These are phyloP conservation scores for Calendula officinalis DNA, from an alignment of 129 eudicot genomes.

Conservation along the genomic window DNA sequence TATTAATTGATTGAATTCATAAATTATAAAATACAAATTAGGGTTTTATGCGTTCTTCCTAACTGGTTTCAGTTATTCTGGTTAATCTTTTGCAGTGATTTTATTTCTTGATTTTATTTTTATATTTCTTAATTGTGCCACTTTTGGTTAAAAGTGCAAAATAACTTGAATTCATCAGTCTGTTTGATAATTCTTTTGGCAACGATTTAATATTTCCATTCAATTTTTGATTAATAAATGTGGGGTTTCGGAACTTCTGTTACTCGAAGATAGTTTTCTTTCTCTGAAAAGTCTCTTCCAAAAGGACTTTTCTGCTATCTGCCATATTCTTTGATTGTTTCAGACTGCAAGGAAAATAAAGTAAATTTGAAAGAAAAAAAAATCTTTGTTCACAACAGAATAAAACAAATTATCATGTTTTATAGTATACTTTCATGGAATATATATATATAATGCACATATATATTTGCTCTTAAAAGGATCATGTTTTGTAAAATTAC, in stretches of 20 bases:
- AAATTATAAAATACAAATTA: not conserved
- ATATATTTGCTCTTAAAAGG: too few relatives aligned
- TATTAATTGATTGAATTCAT: not conserved
- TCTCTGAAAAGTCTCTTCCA: conserved; percentile 30
- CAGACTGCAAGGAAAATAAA: conserved; percentile 24
- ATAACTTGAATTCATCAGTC: conserved; percentile 17
- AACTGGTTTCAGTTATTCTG: not conserved
- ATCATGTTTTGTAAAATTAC: too few relatives aligned
- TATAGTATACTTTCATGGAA: too few relatives aligned
- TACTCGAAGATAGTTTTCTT: conserved; percentile 6
- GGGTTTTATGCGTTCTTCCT: conserved; percentile 13
- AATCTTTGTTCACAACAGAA: not conserved
- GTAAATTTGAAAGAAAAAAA: not conserved
- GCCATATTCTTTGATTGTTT: conserved; percentile 23
- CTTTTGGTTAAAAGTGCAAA: conserved; percentile 12
- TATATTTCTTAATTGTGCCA: conserved; percentile 10
- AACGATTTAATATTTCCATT: conserved; percentile 10
- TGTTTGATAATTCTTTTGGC: conserved; percentile 9
- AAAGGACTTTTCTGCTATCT: conserved; percentile 35
- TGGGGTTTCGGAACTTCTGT: conserved; percentile 22
- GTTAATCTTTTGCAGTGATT: not conserved
- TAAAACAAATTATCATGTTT: too few relatives aligned
- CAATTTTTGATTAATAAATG: conserved; percentile 7
- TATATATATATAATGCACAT: too few relatives aligned
- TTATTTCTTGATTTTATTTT: not conserved